These are phyloP conservation scores for Phaeophleospora eucalypticola DNA, from an alignment of 2,329 filamentous ascomycete genomes.

Conservation along the genomic window DNA sequence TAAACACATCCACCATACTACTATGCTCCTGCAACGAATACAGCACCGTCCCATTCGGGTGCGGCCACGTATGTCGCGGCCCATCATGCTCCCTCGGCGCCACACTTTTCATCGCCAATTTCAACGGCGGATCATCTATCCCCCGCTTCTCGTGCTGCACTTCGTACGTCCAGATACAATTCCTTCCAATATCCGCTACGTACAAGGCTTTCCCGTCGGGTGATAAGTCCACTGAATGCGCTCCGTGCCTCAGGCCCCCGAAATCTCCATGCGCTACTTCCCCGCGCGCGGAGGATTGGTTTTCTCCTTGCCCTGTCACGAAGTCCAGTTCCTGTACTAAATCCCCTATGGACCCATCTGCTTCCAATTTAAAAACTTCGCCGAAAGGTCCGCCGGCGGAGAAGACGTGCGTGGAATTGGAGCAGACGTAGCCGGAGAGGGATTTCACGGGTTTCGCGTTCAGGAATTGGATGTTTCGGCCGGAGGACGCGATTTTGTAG, in stretches of 20 bases:
- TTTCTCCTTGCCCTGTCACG: slow-evolving; percentile 25
- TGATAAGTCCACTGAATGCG: slow-evolving; percentile 31
- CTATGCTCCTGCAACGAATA: slow-evolving; percentile 36
- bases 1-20: slow-evolving; percentile 34
- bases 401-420: slow-evolving; percentile 29
- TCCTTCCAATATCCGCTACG: slow-evolving; percentile 34
- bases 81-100: slow-evolving; percentile 31
- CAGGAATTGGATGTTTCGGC: slow-evolving; percentile 27
- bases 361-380: slow-evolving; percentile 30
- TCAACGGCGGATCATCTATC: slow-evolving; percentile 22
- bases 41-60: slow-evolving; percentile 31
- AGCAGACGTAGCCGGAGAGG: slow-evolving; percentile 33
- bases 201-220: slow-evolving; percentile 30
- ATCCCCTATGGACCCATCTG: slow-evolving; percentile 29
- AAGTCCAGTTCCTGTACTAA: slow-evolving; percentile 33
- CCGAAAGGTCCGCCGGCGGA: slow-evolving; percentile 32
- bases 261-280: slow-evolving; percentile 34
- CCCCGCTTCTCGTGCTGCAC: slow-evolving; percentile 18
- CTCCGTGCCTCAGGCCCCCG: slow-evolving; percentile 33
- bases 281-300: slow-evolving; percentile 25
- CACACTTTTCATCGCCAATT: slow-evolving; percentile 28
- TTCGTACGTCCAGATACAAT: slow-evolving; percentile 35
- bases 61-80: slow-evolving; percentile 34
- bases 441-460: slow-evolving; percentile 31
- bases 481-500: slow-evolving; percentile 25